Evolutionary conservation across 1,284 basidiomycete species (phyloP).

Genomic region (Microbotryomycetes sp.): DNA sequence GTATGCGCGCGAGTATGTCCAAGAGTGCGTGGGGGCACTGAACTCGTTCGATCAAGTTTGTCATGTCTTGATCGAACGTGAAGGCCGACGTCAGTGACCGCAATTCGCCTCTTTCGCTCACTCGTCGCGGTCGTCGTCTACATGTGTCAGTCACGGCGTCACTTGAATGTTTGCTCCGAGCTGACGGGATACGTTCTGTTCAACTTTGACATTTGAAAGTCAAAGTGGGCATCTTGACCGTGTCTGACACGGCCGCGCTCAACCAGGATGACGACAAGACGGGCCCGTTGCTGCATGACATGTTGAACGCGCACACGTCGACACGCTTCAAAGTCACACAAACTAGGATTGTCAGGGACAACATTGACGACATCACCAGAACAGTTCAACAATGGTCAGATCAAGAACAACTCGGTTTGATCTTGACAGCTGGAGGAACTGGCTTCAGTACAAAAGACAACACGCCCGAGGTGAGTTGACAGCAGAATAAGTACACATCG

Average conservation of each 20-base stretch:
- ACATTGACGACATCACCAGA: conserved; percentile 51
- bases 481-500: conserved; percentile 1
- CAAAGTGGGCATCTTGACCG: conserved; percentile 7
- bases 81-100: too few species aligned
- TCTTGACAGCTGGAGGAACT: conserved; percentile 78
- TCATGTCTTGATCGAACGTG: too few species aligned
- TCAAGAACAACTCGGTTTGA: conserved; percentile 54
- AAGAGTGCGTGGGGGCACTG: too few species aligned
- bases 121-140: too few species aligned
- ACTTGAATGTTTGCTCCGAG: too few species aligned
- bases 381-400: conserved; percentile 50
- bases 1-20: too few species aligned
- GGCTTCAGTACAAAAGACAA: conserved; percentile 71
- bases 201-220: background rate
- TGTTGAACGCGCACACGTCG: conserved; percentile 43
- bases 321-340: conserved; percentile 25
- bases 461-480: conserved; percentile 63
- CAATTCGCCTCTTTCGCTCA: too few species aligned
- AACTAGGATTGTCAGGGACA: conserved; percentile 56
- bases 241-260: conserved; percentile 31
- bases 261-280: conserved; percentile 24
- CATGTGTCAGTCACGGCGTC: too few species aligned
- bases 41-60: too few species aligned
- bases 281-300: conserved; percentile 45
- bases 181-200: too few species aligned